phyloP scores from a whole-genome alignment of 371 early-diverging fungal species.

The Syncephalastrum racemosum region DNA sequence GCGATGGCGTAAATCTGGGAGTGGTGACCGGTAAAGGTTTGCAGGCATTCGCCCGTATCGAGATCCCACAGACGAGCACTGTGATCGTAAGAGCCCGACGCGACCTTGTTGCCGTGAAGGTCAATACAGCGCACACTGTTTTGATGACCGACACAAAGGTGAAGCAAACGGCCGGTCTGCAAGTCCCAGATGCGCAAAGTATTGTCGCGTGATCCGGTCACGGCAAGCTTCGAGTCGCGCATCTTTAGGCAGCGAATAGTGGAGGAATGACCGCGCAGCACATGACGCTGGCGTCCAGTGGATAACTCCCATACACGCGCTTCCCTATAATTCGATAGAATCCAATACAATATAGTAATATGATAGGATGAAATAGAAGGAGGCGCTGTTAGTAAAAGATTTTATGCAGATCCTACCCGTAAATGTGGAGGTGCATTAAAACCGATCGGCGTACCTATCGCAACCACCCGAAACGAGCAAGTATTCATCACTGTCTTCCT shows the following conservation, averaged over 20 bases:
- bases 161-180: conserved; percentile 57
- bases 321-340: conserved; percentile 39
- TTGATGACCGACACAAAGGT: conserved; percentile 71
- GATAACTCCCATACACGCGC: conserved; percentile 88
- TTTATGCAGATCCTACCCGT: too few relatives aligned
- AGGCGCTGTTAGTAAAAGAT: not conserved
- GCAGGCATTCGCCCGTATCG: conserved; percentile 66
- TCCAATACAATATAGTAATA: not conserved
- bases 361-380: conserved; percentile 3
- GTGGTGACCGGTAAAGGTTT: conserved; percentile 66
- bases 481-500: conserved; percentile 49
- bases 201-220: conserved; percentile 90
- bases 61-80: conserved; percentile 89
- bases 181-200: conserved; percentile 81
- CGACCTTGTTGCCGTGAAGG: conserved; percentile 69
- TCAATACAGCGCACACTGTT: conserved; percentile 84
- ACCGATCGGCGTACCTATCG: conserved; percentile 55
- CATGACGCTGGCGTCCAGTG: conserved; percentile 69
- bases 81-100: conserved; percentile 88
- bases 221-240: conserved; percentile 60
- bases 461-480: conserved; percentile 77
- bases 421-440: not conserved
- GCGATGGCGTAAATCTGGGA: conserved; percentile 68
- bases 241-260: conserved; percentile 84
- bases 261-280: conserved; percentile 85